phyloP scores from a whole-genome alignment of 164 flowering plant species.

The Tetracentron sinense region DNA sequence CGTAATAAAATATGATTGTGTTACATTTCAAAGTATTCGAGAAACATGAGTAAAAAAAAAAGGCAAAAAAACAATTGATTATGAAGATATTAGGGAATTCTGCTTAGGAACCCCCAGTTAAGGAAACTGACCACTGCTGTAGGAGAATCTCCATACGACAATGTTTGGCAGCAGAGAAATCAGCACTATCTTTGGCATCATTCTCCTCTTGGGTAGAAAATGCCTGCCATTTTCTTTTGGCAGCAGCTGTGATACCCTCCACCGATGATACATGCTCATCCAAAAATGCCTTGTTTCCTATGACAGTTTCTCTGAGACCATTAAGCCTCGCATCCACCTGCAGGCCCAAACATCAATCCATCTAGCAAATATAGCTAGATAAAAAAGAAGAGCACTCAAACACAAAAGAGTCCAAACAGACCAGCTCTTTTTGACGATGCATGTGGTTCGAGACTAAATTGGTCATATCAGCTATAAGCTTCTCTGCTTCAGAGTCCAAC shows the following conservation, averaged over 20 bases:
- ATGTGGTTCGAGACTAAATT: conserved; percentile 55
- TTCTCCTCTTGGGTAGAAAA: conserved; percentile 60
- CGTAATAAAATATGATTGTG: neutral
- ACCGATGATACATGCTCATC: conserved; percentile 66
- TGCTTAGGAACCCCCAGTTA: neutral
- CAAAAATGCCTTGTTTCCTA: conserved; percentile 48
- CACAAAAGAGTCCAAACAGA: conserved; percentile 19
- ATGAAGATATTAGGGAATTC: neutral
- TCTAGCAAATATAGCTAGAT: neutral
- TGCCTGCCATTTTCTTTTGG: conserved; percentile 88
- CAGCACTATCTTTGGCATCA: conserved; percentile 62
- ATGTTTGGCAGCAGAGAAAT: conserved; percentile 84
- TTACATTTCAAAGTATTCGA: neutral
- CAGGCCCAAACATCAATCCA: conserved; percentile 1
- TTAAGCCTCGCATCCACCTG: conserved; percentile 73
- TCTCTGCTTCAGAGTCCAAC: conserved; percentile 64
- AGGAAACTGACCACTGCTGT: conserved; percentile 57
- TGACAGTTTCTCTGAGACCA: conserved; percentile 48
- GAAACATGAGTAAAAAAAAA: neutral
- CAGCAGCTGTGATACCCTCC: conserved; percentile 55
- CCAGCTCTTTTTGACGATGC: conserved; percentile 77
- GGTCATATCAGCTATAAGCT: conserved; percentile 80
- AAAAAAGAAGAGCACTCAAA: neutral
- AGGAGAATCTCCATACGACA: conserved; percentile 82
- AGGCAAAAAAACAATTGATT: neutral